Conservation (phyloP, 1,139 yeast species). For the Geotrichum aggregatum region DNA sequence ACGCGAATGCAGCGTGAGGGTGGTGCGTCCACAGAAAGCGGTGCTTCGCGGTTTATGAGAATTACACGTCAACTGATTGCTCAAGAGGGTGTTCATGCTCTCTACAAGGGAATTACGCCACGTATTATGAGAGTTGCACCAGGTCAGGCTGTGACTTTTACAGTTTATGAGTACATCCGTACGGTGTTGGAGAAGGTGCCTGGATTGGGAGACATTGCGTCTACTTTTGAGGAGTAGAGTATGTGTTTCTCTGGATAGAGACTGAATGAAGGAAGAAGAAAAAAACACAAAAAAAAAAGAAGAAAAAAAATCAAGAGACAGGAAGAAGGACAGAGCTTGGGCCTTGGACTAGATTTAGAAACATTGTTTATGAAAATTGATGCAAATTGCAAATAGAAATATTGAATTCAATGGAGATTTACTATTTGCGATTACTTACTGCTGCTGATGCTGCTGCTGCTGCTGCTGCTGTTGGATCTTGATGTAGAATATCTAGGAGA, state of each 20-base stretch:
- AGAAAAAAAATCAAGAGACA: too few species aligned
- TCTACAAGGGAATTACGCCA: slow-evolving; percentile 96
- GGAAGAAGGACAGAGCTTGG: background rate
- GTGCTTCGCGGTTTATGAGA: slow-evolving; percentile 69
- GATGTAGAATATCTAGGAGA: too few species aligned
- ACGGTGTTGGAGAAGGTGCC: slow-evolving; percentile 55
- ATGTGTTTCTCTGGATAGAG: background rate
- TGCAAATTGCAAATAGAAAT: too few species aligned
- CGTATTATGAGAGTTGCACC: slow-evolving; percentile 99
- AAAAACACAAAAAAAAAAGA: too few species aligned
- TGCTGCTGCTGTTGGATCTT: too few species aligned
- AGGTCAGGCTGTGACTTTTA: slow-evolving; percentile 97
- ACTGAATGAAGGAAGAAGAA: too few species aligned
- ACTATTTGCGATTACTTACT: too few species aligned
- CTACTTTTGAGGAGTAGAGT: slow-evolving; percentile 38
- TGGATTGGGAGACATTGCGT: slow-evolving; percentile 32
- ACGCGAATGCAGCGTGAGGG: slow-evolving; percentile 93
- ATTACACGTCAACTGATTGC: slow-evolving; percentile 77
- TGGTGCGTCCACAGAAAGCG: slow-evolving; percentile 63
- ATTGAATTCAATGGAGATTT: too few species aligned
- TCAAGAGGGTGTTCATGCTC: slow-evolving; percentile 84
- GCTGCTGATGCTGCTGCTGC: too few species aligned
- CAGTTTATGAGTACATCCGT: slow-evolving; percentile 89
- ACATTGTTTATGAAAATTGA: too few species aligned
- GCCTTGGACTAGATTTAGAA: too few species aligned